phyloP scores from a whole-genome alignment of 2,329 filamentous ascomycete genomes.

The Venturia carpophila region DNA sequence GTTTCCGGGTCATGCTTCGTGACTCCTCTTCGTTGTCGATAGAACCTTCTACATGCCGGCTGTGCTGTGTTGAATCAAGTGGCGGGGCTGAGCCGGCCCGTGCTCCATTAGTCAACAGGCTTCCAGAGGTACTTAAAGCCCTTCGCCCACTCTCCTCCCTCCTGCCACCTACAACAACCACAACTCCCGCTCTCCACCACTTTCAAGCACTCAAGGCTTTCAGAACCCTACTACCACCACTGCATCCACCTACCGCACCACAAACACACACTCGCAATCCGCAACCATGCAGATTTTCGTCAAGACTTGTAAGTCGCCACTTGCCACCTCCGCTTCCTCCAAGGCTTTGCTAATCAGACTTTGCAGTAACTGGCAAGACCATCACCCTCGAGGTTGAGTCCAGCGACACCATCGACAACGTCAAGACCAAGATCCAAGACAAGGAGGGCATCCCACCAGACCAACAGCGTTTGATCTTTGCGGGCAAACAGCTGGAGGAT shows the following conservation, averaged over 20 bases:
- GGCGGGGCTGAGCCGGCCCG: no score
- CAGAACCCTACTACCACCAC: neutral
- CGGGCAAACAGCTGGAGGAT: slow-evolving; percentile 94
- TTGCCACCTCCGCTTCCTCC: slow-evolving; percentile 24
- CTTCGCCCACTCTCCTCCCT: neutral
- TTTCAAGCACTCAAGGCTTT: neutral
- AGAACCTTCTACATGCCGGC: slow-evolving; percentile 2
- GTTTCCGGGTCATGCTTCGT: slow-evolving; percentile 11
- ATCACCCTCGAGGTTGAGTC: slow-evolving; percentile 61
- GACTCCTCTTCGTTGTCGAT: no score
- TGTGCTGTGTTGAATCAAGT: neutral
- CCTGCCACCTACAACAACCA: neutral
- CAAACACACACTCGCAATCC: slow-evolving; percentile 26
- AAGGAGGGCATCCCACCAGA: slow-evolving; percentile 97
- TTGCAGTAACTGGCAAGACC: slow-evolving; percentile 56
- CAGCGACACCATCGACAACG: slow-evolving; percentile 89
- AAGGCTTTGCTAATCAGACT: slow-evolving; percentile 28
- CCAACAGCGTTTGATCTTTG: slow-evolving; percentile 94
- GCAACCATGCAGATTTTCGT: slow-evolving; percentile 93
- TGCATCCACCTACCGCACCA: neutral
- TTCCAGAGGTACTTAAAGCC: neutral
- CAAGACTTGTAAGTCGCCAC: slow-evolving; percentile 70
- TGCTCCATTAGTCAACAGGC: no score
- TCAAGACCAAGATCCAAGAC: slow-evolving; percentile 95
- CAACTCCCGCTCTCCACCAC: neutral